These are phyloP conservation scores for Candida schatavii DNA, from an alignment of 805 yeast species.

Conservation along the genomic window DNA sequence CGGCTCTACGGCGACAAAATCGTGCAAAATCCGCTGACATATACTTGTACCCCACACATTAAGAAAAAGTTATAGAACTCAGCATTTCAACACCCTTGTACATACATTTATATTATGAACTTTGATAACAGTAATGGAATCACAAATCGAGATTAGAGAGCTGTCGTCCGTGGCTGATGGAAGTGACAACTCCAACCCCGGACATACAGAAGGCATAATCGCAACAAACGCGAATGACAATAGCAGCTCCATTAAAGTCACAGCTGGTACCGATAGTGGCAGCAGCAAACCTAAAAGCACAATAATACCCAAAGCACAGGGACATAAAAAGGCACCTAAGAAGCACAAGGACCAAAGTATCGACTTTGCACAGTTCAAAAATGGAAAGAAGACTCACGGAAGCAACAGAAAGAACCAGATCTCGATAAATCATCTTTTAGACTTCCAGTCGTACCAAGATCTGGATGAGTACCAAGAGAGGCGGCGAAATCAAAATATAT, in stretches of 20 bases:
- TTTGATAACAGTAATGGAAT: not conserved
- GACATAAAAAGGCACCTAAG: not conserved
- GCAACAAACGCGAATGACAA: too few species aligned
- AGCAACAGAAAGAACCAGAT: conserved; percentile 36
- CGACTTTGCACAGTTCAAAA: conserved; percentile 1
- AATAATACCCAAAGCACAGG: not conserved
- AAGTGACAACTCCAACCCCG: too few species aligned
- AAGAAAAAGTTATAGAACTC: not conserved
- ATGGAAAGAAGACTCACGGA: not conserved
- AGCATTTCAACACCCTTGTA: too few species aligned
- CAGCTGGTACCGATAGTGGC: too few species aligned
- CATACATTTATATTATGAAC: not conserved
- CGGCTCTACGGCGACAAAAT: too few species aligned
- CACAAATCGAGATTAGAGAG: not conserved
- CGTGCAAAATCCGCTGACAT: too few species aligned
- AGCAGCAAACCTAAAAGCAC: too few species aligned
- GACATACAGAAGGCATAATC: too few species aligned
- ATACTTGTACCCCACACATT: too few species aligned
- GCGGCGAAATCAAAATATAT: conserved; percentile 12
- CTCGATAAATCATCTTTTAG: conserved; percentile 64
- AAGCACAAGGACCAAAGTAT: conserved; percentile 1
- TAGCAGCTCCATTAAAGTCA: too few species aligned
- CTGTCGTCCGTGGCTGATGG: not conserved
- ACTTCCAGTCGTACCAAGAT: conserved; percentile 45
- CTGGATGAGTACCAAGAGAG: conserved; percentile 32